Conservation (phyloP, 2,329 filamentous ascomycete species). For the Ambrosiella beaveri region DNA sequence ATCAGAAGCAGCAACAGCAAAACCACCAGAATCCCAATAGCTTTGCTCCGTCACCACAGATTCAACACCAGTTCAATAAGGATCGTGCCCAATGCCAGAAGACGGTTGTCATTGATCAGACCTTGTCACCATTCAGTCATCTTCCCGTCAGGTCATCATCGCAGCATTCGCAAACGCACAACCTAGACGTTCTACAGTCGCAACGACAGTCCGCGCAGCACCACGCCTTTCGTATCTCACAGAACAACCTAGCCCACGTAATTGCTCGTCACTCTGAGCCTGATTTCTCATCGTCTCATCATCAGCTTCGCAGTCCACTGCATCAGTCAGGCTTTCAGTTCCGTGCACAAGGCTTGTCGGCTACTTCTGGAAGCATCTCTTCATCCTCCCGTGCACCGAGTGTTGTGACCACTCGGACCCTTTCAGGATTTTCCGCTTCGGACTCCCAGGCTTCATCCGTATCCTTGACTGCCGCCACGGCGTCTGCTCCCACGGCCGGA, state of each 20-base stretch:
- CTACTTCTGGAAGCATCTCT: not conserved
- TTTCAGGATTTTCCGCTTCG: constrained; percentile 1
- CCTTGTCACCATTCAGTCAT: not conserved
- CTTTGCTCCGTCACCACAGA: not conserved
- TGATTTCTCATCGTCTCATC: not conserved
- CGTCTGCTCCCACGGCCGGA: not conserved
- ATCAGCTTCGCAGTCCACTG: constrained; percentile 7
- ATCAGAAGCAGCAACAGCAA: not conserved
- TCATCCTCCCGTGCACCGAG: not conserved
- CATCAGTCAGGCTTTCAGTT: constrained; percentile 15
- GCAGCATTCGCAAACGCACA: constrained; percentile 6
- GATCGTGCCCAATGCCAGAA: not conserved
- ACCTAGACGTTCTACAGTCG: constrained; percentile 7
- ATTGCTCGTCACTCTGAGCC: not conserved
- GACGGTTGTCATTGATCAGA: not conserved
- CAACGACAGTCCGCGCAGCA: constrained; percentile 13
- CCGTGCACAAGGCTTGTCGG: not conserved
- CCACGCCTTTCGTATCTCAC: not conserved
- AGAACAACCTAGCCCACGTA: not conserved
- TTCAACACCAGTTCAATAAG: not conserved
- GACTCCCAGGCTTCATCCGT: constrained; percentile 1
- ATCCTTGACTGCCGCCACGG: constrained; percentile 4
- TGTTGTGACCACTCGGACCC: not conserved
- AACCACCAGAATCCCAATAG: not conserved
- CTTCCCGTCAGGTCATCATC: not conserved